phyloP scores from a whole-genome alignment of 768 basidiomycete genomes.

The Lentinula sp. region DNA sequence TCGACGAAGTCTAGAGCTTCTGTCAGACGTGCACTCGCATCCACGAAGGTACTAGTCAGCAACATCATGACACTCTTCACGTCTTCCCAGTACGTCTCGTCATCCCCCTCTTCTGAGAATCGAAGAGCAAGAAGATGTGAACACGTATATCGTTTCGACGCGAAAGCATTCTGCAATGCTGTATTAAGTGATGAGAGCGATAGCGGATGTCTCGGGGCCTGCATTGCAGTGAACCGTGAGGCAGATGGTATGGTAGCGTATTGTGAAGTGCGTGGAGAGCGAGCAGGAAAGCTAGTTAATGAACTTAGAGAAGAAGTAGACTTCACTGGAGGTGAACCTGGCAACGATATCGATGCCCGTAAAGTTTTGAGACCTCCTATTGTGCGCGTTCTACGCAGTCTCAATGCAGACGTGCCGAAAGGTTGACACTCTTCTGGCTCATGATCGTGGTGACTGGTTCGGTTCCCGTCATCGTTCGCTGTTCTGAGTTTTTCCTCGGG shows the following conservation, averaged over 20 bases:
- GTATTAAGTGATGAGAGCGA: conserved; percentile 58
- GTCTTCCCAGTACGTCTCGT: conserved; percentile 81
- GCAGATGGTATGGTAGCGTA: conserved; percentile 33
- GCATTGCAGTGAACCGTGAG: conserved; percentile 60
- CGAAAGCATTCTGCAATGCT: conserved; percentile 59
- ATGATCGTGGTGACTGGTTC: not conserved
- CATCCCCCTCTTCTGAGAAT: conserved; percentile 65
- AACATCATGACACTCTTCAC: conserved; percentile 70
- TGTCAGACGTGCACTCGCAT: conserved; percentile 54
- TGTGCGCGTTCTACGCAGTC: conserved; percentile 48
- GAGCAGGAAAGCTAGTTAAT: conserved; percentile 10
- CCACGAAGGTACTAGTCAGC: conserved; percentile 59
- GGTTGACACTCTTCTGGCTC: conserved; percentile 30
- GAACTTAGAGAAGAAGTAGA: not conserved
- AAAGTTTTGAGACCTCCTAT: conserved; percentile 45
- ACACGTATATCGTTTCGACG: conserved; percentile 72
- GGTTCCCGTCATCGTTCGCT: not conserved
- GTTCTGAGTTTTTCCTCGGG: conserved; percentile 3
- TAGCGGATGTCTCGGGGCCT: conserved; percentile 56
- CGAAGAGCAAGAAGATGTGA: conserved; percentile 76
- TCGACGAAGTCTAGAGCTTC: conserved; percentile 62
- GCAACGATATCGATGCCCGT: conserved; percentile 22
- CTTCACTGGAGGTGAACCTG: conserved; percentile 1
- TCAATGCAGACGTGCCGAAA: conserved; percentile 61
- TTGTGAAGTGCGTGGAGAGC: conserved; percentile 22